Conservation (phyloP, 108 stramenopile genomes). For the Craspedostauros australis region DNA sequence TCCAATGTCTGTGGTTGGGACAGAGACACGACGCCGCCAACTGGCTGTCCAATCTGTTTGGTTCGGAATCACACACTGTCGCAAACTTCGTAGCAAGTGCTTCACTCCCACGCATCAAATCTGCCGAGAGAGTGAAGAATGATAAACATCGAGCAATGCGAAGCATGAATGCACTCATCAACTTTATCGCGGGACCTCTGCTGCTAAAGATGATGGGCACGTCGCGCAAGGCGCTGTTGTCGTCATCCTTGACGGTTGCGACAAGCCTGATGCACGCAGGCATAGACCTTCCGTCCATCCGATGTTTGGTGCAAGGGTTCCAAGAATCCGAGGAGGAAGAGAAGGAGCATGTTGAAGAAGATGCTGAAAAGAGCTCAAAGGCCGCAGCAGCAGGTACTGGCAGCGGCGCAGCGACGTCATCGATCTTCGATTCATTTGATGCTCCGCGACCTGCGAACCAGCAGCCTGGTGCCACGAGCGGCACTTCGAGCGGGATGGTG, state of each 20-base stretch:
- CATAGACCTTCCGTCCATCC: slow-evolving; percentile 54
- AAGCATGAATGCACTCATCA: slow-evolving; percentile 52
- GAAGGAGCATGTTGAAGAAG: slow-evolving; percentile 6
- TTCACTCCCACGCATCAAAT: slow-evolving; percentile 1
- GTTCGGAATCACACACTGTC: slow-evolving; percentile 14
- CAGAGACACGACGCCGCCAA: slow-evolving; percentile 31
- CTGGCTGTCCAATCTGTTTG: slow-evolving; percentile 37
- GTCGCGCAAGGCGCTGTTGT: slow-evolving; percentile 38
- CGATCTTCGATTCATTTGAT: slow-evolving; percentile 63
- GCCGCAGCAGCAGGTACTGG: background rate
- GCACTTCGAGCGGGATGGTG: background rate
- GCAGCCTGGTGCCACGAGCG: too few relatives aligned
- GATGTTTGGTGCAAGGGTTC: slow-evolving; percentile 20
- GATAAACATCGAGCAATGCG: slow-evolving; percentile 16
- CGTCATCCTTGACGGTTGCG: slow-evolving; percentile 49
- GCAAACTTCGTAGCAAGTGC: slow-evolving; percentile 11
- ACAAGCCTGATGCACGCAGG: slow-evolving; percentile 45
- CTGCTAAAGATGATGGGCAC: slow-evolving; percentile 54
- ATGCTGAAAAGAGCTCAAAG: background rate
- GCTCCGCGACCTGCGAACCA: slow-evolving; percentile 16
- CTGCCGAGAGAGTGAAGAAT: background rate
- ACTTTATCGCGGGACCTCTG: slow-evolving; percentile 57
- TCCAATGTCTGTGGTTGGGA: slow-evolving; percentile 62
- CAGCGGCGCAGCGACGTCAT: slow-evolving; percentile 5
- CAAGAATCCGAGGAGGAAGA: slow-evolving; percentile 14